Percentiles rank a stretch among this genome's conserved stretches.
These are phyloP conservation scores for Immersiella caudata DNA, from an alignment of 495 filamentous ascomycete species.

Conservation along the genomic window DNA sequence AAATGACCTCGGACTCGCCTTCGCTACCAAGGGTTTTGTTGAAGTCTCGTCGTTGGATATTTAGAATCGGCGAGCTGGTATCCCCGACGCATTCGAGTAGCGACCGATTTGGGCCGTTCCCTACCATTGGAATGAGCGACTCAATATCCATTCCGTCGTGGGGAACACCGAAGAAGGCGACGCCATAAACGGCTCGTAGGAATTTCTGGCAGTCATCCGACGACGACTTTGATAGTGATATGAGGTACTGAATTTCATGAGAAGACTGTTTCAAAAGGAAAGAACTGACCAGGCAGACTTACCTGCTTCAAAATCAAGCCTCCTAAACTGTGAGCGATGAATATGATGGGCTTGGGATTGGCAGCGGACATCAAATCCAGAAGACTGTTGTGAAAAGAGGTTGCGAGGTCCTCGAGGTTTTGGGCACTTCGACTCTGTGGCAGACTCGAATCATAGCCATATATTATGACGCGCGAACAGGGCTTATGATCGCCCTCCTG, in stretches of 20 bases:
- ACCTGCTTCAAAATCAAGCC: slow-evolving; percentile 25
- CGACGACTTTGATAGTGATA: background rate
- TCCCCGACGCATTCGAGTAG: background rate
- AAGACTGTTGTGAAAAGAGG: slow-evolving; percentile 7
- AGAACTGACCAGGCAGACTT: background rate
- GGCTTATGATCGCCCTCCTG: background rate
- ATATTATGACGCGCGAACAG: slow-evolving; percentile 14
- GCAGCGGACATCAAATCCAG: background rate
- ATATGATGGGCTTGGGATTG: slow-evolving; percentile 9
- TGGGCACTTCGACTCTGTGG: slow-evolving; percentile 8
- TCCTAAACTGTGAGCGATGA: slow-evolving; percentile 23
- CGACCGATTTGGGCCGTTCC: too few species aligned
- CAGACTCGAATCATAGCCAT: slow-evolving; percentile 18
- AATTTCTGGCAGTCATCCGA: background rate
- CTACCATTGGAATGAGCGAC: too few species aligned
- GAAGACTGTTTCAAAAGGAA: too few species aligned
- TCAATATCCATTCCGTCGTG: too few species aligned
- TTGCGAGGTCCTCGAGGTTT: slow-evolving; percentile 21
- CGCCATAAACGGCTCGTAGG: background rate
- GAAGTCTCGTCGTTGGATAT: background rate
- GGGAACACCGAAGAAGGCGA: background rate
- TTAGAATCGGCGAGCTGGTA: background rate
- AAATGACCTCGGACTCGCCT: background rate
- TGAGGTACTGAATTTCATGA: too few species aligned
- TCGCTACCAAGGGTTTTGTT: background rate